Evolutionary conservation across 257 asterid species (phyloP), one percentile per base, ranked within the genome.

Genomic region (Solanum phureja): DNA sequence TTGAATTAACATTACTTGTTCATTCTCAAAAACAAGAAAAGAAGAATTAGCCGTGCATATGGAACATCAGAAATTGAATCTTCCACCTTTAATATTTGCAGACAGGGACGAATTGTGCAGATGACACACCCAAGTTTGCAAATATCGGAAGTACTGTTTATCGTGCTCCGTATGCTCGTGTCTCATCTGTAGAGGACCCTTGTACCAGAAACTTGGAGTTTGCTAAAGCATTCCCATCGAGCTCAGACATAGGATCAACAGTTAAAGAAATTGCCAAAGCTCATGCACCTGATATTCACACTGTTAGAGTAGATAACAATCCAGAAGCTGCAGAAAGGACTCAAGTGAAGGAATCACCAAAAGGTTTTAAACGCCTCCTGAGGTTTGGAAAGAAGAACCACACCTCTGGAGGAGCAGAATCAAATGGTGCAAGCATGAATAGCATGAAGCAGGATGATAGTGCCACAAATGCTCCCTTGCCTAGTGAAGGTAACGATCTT

Each of bases 331-430:
- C 92, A 2, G 98, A 91, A 90, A 94, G 92, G 91, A 72, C 87
- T 69, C 90, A 85, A 46, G 91, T 87, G 77, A 97, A 95, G 91
- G 98, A 95, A 88, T 85, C 96, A 85, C 89, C 98, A 34, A 97
- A 92, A 91, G 99, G 98, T 60, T 89, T 97, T 60, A 93, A 91
- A 89, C 94, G 95, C 85, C 95, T 97, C 85, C 86, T 97, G 92
- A 97, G 87, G 92, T 97, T 97, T 88, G 98, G 95, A 88, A 97
- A 95, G 93, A 97, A 95, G 94, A 94, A 88, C 90, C 93, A 90
- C 34, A 89, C 90, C 83, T 91, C 98, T 44, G 89, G 96, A 86
- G 92, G 89, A 38, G 95, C 90, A 73, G 96, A 94, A 89, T 92
- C 96, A 34, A 97, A 93, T 58, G 90, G 91, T 75, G 84, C 92